Base-by-base conservation (phyloP, 768 basidiomycete genomes). In the Pisolithus albus region DNA sequence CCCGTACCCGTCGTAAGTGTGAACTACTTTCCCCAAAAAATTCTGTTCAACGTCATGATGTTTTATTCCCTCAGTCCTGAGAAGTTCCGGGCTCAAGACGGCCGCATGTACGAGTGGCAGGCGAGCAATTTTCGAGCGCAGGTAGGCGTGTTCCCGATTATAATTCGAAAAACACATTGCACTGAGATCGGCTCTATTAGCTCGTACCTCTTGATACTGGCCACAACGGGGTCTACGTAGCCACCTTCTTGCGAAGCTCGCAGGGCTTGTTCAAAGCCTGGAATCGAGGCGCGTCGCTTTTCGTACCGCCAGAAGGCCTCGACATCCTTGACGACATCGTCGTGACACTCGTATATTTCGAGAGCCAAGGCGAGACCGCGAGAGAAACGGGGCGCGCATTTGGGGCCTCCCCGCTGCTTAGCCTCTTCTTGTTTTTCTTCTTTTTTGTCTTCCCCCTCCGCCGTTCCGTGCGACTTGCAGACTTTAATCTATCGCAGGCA, bases 31-130 rank as follows among this genome's bases (percentile, higher is more conserved):
- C 28, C 28, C 8, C 23, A 13, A 3, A 23, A 21, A 13, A 11
- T 13, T 23, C 11, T 44, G 32, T 44, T n/a, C 13, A 5, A 44
- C 15, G 10, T 15, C 4, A 5, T 16, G 23, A 51, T 36, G 28
- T 21, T 26, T 38, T 15, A 24, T 36, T 19, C 3, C 21, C 21
- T 23, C 21, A 23, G 21, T 23, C 21, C 21, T 4, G 21, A 23
- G 24, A 62, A 53, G 5, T 67, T 67, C 24, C 59, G 38, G 1
- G 65, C 59, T 0, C 19, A 34, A 4, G 56, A 67, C 15, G 61
- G 58, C 1, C 24, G 24, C 18, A 18, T 19, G 46, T 67, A 67
- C 6, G 65, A 69, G 16, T 67, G 65, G 65, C 65, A 67, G 37
- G 56, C 69, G 1, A 50, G n/a, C 0, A 56, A 67, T 2, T 39